Percentiles rank a stretch among this genome's conserved stretches.
phyloP scores from a whole-genome alignment of 129 eudicot genomes.

The Logfia minima region DNA sequence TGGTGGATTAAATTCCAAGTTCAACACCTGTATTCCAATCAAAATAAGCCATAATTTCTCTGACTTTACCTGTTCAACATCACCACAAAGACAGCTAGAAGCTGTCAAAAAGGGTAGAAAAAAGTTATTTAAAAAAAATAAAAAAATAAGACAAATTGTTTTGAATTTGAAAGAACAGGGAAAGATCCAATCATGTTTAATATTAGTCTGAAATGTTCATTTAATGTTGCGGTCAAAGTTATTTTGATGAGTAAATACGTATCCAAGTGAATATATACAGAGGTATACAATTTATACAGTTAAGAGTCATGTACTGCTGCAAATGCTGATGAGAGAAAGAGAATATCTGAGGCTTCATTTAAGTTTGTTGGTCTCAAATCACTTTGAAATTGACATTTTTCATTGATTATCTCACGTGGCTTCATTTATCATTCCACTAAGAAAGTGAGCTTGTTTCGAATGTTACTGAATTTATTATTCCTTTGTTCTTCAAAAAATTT shows the following conservation, averaged over 20 bases:
- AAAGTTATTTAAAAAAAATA: background rate
- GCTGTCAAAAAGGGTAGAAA: constrained; percentile 31
- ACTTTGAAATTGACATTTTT: constrained; percentile 4
- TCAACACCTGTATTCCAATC: constrained; percentile 41
- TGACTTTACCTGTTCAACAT: constrained; percentile 36
- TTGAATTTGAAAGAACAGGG: constrained; percentile 34
- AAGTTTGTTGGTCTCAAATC: background rate
- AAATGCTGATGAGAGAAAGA: constrained; percentile 27
- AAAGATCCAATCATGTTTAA: constrained; percentile 35
- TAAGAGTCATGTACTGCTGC: constrained; percentile 2
- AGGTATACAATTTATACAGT: background rate
- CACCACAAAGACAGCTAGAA: constrained; percentile 44
- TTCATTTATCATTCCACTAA: constrained; percentile 3
- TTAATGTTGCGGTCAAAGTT: constrained; percentile 10
- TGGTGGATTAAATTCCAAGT: constrained; percentile 42
- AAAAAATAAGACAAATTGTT: constrained; percentile 17
- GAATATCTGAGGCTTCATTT: background rate
- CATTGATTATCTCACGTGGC: constrained; percentile 12
- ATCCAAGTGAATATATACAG: constrained; percentile 22
- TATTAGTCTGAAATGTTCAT: constrained; percentile 22
- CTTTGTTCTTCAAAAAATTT: too few species aligned
- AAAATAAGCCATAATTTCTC: constrained; percentile 40
- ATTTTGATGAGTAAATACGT: constrained; percentile 26
- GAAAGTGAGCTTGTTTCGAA: background rate
- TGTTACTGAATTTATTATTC: background rate